Base-by-base conservation (phyloP, 208 protist species). In the Vickermania spadyakhi region DNA sequence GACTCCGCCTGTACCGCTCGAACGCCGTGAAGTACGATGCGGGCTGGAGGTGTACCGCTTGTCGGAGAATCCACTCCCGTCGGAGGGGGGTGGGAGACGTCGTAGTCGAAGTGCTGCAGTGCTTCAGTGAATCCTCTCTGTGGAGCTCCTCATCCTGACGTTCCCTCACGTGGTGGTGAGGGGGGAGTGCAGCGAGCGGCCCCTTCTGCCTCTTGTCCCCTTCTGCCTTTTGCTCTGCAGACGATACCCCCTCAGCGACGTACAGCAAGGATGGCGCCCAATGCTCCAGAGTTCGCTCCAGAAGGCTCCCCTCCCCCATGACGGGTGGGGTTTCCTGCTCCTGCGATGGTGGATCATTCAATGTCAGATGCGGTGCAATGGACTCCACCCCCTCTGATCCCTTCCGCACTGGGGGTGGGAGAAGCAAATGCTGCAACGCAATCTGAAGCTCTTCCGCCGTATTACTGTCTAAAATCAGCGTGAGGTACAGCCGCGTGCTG, bases 391-490 rank as follows among this genome's bases (percentile, higher is more conserved):
- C 30, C 21, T 31, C 49, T 3, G 5, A 3, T 55, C 28, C 42
- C 51, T 29, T 62, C 23, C 30, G 50, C 66, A 31, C 56, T 1
- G 36, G 66, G 72, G 50, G 36, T n/a, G 36, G 36, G 18, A 45
- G 36, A 18, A 89, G 60, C 11, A 93, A 70, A 4, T 29, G 31
- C 28, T 66, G 31, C 21, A 93, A 26, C 1, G 83, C 76, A 3
- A 1, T 30, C 45, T 59, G 71, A 22, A 93, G 66, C 7, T 90
- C 83, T 2, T 52, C 51, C 0, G 66, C 52, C 5, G 26, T 29
- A 53, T 91, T 70, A 11, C 80, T 75, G 62, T 93, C 86, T 25
- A 93, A 67, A 3, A 93, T 66, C 28, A 93, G 76, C n/a, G 81
- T 81, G 3, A 93, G 52, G 52, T 84, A 93, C 0, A 84, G 28